Base-by-base conservation (phyloP, 2,329 filamentous ascomycete genomes). In the Alternaria brassicae region DNA sequence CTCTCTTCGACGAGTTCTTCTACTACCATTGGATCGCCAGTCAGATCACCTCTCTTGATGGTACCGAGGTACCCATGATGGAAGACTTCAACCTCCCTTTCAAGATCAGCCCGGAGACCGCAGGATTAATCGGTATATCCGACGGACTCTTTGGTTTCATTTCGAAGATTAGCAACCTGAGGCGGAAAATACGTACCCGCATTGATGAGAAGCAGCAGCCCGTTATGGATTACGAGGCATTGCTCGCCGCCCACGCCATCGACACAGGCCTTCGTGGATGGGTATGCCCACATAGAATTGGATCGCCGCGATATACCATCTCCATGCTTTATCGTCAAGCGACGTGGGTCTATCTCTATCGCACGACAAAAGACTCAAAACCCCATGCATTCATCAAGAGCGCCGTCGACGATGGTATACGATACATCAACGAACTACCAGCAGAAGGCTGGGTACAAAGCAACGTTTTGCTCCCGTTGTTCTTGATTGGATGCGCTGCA, bases 61-160 rank as follows among this genome's bases (percentile, higher is more conserved):
- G 83, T 48, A 81, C 82, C 12, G 82, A 82, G 6, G 77, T 84
- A n/a, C 79, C 83, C 15, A 81, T 85, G 67, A 81, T 81, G 62
- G 81, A 82, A 25, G 82, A 85, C 52, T 82, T 86, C 71, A 79
- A 80, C 15, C 77, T 86, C 3, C 85, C 85, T 27, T 86, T 84
- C 68, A 81, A 85, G 48, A 81, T 84, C 28, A 83, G 85, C 51
- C 81, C 83, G 1, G 81, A 85, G 63, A 84, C 83, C 3, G 85
- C 84, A 8, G 82, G 81, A n/a, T 82, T 96, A 4, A 82, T 96
- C 6, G 93, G 93, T 21, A 89, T 96, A 25, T 88, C 90, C 39
- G 92, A 97, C 70, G 91, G 91, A 1, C 81, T 97, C 2, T 93
- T 96, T 72, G 84, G 86, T 32, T 89, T 91, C 72, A 88, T 97